phyloP scores from a whole-genome alignment of 2,329 filamentous ascomycete species.

The Conoideocrella luteorostrata region DNA sequence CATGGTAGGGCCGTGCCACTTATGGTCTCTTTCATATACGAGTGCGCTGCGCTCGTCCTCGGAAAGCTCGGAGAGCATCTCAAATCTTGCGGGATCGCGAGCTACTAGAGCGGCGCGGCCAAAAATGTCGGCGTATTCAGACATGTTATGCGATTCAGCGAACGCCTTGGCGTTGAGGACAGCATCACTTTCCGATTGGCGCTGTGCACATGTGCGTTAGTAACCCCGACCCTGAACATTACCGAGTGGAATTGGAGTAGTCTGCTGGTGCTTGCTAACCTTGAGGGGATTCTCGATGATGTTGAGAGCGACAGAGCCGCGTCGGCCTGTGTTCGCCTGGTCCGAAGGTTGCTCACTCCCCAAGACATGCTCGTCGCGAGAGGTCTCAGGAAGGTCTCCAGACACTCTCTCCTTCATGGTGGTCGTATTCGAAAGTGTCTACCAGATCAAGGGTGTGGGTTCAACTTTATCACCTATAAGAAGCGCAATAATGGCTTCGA shows the following conservation, averaged over 20 bases:
- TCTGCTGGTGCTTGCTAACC: conserved; percentile 18
- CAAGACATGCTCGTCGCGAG: conserved; percentile 10
- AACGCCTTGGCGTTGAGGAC: conserved; percentile 39
- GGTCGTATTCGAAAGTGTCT: too few relatives aligned
- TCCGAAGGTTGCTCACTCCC: too few relatives aligned
- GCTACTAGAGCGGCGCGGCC: conserved; percentile 22
- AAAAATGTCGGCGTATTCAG: conserved; percentile 36
- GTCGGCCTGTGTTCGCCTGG: too few relatives aligned
- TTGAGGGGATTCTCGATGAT: conserved; percentile 26
- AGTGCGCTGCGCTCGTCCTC: conserved; percentile 26
- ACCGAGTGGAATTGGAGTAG: too few relatives aligned
- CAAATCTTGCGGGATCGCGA: conserved; percentile 18
- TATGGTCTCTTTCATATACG: conserved; percentile 45
- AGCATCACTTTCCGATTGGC: conserved; percentile 16
- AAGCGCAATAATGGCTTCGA: too few relatives aligned
- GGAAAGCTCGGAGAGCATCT: conserved; percentile 14
- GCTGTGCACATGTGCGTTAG: conserved; percentile 9
- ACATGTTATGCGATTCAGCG: conserved; percentile 38
- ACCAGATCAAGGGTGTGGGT: too few relatives aligned
- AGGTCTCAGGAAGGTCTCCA: conserved; percentile 5
- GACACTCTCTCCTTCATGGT: conserved; percentile 12
- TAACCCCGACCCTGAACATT: neutral
- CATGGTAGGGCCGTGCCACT: conserved; percentile 42
- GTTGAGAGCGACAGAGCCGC: conserved; percentile 22
- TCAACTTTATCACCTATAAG: too few relatives aligned